Conservation (phyloP, 352 stramenopile genomes). For the Globisporangium rhizosaccharum region DNA sequence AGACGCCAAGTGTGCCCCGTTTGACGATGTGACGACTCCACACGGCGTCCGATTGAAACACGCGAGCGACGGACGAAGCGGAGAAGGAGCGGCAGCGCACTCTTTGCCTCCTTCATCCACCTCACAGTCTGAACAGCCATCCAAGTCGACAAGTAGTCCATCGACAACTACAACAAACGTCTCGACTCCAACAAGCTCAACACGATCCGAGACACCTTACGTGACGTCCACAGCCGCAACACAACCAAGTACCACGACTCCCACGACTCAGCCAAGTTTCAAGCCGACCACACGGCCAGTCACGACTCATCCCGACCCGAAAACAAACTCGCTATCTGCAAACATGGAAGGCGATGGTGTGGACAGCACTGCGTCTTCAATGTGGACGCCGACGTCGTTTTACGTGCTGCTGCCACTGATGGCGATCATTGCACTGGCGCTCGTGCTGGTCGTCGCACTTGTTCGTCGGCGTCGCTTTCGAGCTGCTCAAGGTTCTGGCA, state of each 20-base stretch:
- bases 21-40: slow-evolving; percentile 27
- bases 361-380: not conserved
- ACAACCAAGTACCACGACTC: not conserved
- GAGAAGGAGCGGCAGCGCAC: no score
- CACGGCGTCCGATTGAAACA: slow-evolving; percentile 8
- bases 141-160: not conserved
- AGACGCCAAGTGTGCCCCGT: slow-evolving; percentile 21
- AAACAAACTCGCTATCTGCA: not conserved
- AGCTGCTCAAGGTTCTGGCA: not conserved
- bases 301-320: not conserved
- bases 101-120: not conserved
- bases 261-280: not conserved
- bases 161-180: not conserved
- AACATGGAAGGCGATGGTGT: slow-evolving; percentile 1
- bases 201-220: not conserved
- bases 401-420: slow-evolving; percentile 15
- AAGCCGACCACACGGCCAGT: not conserved
- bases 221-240: not conserved
- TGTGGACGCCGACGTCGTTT: slow-evolving; percentile 7
- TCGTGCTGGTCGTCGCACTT: slow-evolving; percentile 8
- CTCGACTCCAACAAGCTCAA: not conserved
- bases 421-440: slow-evolving; percentile 5
- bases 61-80: not conserved
- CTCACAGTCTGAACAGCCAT: not conserved
- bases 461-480: slow-evolving; percentile 3